These are phyloP conservation scores for Metroxylon sagu DNA, from an alignment of 176 grass and related monocot genomes.

Conservation along the genomic window DNA sequence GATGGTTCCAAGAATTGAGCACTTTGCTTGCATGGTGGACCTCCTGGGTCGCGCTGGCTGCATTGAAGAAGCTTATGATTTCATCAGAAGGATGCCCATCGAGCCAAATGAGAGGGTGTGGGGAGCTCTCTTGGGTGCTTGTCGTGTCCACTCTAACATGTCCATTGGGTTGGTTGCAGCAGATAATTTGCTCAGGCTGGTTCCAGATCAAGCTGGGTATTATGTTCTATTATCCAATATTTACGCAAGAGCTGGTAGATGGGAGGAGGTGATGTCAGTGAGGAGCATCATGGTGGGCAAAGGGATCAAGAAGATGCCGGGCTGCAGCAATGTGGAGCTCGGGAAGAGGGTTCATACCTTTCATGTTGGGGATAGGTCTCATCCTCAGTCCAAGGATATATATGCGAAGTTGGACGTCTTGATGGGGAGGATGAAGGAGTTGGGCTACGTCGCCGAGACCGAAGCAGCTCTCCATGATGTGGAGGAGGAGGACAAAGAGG, in stretches of 20 bases:
- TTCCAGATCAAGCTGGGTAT: slow-evolving; percentile 58
- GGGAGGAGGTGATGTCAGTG: slow-evolving; percentile 54
- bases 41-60: slow-evolving; percentile 58
- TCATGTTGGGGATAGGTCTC: slow-evolving; percentile 51
- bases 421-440: slow-evolving; percentile 54
- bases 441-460: slow-evolving; percentile 54
- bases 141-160: slow-evolving; percentile 72
- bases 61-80: slow-evolving; percentile 58
- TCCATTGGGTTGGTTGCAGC: slow-evolving; percentile 56
- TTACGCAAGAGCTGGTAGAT: slow-evolving; percentile 64
- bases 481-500: slow-evolving; percentile 75
- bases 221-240: slow-evolving; percentile 85
- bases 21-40: slow-evolving; percentile 72
- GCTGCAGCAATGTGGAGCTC: slow-evolving; percentile 63
- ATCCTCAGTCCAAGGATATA: slow-evolving; percentile 61
- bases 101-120: slow-evolving; percentile 68
- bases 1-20: slow-evolving; percentile 44
- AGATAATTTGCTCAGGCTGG: slow-evolving; percentile 63
- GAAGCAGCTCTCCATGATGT: slow-evolving; percentile 67
- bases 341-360: slow-evolving; percentile 49
- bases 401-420: slow-evolving; percentile 55
- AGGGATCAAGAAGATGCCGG: slow-evolving; percentile 76
- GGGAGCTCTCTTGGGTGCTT: slow-evolving; percentile 64
- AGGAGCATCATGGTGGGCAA: slow-evolving; percentile 53
- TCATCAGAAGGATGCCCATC: slow-evolving; percentile 50